Conservation (phyloP, 768 basidiomycete species). For the Kwoniella dendrophila region DNA sequence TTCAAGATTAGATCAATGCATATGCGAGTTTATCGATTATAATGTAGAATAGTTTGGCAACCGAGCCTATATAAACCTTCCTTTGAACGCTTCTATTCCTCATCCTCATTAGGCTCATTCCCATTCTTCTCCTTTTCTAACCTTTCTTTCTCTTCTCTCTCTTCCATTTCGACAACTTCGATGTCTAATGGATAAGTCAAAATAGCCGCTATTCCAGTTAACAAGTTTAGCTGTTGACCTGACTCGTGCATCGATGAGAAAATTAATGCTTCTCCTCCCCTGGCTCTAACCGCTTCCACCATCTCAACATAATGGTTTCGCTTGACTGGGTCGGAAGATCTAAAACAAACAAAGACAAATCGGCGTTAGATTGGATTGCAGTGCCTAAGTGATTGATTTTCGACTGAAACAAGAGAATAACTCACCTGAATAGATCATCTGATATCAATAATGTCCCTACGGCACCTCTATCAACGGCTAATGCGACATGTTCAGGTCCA, state of each 20-base stretch:
- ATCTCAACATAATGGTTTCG: conserved; percentile 83
- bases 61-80: no score
- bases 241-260: conserved; percentile 99
- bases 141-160: conserved; percentile 65
- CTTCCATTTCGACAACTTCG: conserved; percentile 92
- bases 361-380: not conserved
- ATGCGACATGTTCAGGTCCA: conserved; percentile 87
- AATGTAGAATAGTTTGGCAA: no score
- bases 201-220: conserved; percentile 93
- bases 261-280: conserved; percentile 89
- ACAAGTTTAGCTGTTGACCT: conserved; percentile 94
- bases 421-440: conserved; percentile 87
- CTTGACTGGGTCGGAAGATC: conserved; percentile 74
- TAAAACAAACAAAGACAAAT: conserved; percentile 51
- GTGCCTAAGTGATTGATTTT: not conserved
- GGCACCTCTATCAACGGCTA: conserved; percentile 90
- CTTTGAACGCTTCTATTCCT: no score
- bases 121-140: conserved; percentile 40
- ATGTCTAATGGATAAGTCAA: conserved; percentile 93
- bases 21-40: no score
- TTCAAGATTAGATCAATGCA: no score
- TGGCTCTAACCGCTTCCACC: conserved; percentile 83
- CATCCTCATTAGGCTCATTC: conserved; percentile 17
- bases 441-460: conserved; percentile 93
- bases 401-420: not conserved